Evolutionary conservation across 2,329 filamentous ascomycete species (phyloP).

Genomic region (Aspergillus clavatus): DNA sequence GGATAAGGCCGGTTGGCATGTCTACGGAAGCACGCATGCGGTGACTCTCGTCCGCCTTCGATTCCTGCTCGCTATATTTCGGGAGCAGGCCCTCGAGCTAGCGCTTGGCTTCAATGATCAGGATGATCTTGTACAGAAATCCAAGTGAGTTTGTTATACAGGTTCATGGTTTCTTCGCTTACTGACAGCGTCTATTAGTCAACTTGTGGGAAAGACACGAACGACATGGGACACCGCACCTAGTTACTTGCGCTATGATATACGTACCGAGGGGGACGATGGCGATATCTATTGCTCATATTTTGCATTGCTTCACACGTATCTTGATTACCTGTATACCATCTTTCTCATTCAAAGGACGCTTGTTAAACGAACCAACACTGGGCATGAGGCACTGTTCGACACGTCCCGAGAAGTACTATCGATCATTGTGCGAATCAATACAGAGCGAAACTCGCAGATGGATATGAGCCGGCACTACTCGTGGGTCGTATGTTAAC

Average conservation of each 20-base stretch:
- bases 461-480: conserved; percentile 31
- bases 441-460: conserved; percentile 22
- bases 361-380: conserved; percentile 29
- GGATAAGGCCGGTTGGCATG: conserved; percentile 27
- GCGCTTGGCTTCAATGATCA: conserved; percentile 24
- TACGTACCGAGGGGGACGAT: conserved; percentile 4
- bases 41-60: conserved; percentile 23
- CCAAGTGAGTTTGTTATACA: conserved; percentile 19
- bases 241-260: conserved; percentile 24
- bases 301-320: conserved; percentile 24
- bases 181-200: conserved; percentile 10
- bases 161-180: neutral
- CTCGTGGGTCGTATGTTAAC: conserved; percentile 31
- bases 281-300: conserved; percentile 13
- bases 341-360: conserved; percentile 32
- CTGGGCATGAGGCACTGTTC: conserved; percentile 28
- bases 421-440: conserved; percentile 27
- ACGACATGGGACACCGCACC: conserved; percentile 23
- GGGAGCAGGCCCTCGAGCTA: conserved; percentile 31
- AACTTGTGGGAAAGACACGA: conserved; percentile 24
- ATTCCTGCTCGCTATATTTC: conserved; percentile 23
- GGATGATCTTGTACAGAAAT: conserved; percentile 21
- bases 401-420: conserved; percentile 30
- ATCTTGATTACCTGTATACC: conserved; percentile 34
- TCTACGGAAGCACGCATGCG: conserved; percentile 12